Evolutionary conservation across 495 filamentous ascomycete genomes (phyloP).

Genomic region (Hypoxylon intermedium): DNA sequence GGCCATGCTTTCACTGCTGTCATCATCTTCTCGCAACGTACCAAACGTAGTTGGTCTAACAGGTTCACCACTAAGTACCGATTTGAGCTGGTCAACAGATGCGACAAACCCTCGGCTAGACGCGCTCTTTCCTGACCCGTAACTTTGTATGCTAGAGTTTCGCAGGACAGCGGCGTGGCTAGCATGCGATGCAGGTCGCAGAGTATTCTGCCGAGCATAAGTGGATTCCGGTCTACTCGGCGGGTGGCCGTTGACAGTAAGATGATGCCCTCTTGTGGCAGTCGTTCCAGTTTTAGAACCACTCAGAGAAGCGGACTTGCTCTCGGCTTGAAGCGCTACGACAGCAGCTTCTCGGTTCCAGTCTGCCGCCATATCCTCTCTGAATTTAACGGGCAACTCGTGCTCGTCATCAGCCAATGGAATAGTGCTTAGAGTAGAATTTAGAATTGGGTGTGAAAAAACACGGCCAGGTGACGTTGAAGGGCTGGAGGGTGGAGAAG

Average conservation of each 20-base stretch:
- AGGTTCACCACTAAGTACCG: conserved; percentile 59
- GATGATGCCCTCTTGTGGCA: conserved; percentile 60
- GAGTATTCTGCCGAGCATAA: conserved; percentile 48
- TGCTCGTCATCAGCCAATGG: conserved; percentile 44
- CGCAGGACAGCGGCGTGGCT: conserved; percentile 42
- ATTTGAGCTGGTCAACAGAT: conserved; percentile 86
- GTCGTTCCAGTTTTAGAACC: conserved; percentile 72
- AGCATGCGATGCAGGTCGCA: conserved; percentile 52
- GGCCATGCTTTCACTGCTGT: conserved; percentile 65
- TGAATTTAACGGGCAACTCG: conserved; percentile 59
- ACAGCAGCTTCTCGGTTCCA: conserved; percentile 80
- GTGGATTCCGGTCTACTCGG: conserved; percentile 45
- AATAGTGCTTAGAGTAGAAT: conserved; percentile 49
- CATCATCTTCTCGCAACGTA: conserved; percentile 45
- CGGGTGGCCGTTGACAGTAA: conserved; percentile 57
- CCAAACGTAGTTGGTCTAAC: conserved; percentile 55
- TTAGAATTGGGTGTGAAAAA: conserved; percentile 66
- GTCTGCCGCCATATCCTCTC: conserved; percentile 69
- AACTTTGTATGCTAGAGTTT: conserved; percentile 55
- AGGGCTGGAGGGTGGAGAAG: conserved; percentile 71
- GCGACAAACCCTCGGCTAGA: conserved; percentile 71
- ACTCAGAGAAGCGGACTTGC: conserved; percentile 71
- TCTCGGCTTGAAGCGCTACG: conserved; percentile 69
- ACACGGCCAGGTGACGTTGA: conserved; percentile 72
- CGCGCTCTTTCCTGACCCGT: conserved; percentile 58